Evolutionary conservation across 164 flowering plant genomes (phyloP).

Genomic region (Tetracentron sinense): DNA sequence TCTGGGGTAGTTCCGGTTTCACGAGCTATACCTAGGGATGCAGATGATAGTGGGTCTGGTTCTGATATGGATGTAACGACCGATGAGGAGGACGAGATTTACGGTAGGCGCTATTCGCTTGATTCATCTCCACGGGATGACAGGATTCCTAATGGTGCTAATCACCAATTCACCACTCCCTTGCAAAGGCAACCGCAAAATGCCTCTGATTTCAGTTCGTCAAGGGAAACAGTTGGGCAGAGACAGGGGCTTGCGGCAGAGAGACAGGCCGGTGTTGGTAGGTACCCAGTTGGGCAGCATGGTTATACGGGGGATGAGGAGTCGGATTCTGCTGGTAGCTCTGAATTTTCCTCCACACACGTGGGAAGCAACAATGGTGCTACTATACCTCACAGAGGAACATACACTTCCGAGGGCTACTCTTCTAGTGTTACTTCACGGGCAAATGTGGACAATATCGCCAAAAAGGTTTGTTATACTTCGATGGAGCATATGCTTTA

Average conservation of each 20-base stretch:
- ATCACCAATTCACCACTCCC: conserved; percentile 12
- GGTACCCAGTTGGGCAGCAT: conserved; percentile 31
- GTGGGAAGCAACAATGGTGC: conserved; percentile 39
- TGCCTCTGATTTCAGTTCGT: conserved; percentile 37
- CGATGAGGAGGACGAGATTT: conserved; percentile 62
- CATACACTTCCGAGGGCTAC: conserved; percentile 44
- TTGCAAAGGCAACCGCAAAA: conserved; percentile 15
- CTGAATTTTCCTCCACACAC: conserved; percentile 53
- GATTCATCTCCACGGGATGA: conserved; percentile 54
- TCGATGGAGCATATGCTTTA: not conserved
- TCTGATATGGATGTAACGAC: conserved; percentile 58
- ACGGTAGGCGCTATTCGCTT: conserved; percentile 53
- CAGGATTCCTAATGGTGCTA: conserved; percentile 16
- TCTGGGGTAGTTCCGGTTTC: conserved; percentile 39
- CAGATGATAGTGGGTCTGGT: conserved; percentile 45
- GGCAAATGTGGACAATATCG: conserved; percentile 28
- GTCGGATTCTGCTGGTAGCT: conserved; percentile 70
- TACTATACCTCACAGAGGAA: conserved; percentile 21
- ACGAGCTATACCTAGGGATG: conserved; percentile 24
- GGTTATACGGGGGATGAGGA: conserved; percentile 61
- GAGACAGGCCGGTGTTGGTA: conserved; percentile 28
- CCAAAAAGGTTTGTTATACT: conserved; percentile 36
- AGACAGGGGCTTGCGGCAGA: conserved; percentile 9
- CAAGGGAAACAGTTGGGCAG: conserved; percentile 19
- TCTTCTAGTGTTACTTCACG: conserved; percentile 50